phyloP scores from a whole-genome alignment of 768 basidiomycete species.

The Termitomyces sp. region DNA sequence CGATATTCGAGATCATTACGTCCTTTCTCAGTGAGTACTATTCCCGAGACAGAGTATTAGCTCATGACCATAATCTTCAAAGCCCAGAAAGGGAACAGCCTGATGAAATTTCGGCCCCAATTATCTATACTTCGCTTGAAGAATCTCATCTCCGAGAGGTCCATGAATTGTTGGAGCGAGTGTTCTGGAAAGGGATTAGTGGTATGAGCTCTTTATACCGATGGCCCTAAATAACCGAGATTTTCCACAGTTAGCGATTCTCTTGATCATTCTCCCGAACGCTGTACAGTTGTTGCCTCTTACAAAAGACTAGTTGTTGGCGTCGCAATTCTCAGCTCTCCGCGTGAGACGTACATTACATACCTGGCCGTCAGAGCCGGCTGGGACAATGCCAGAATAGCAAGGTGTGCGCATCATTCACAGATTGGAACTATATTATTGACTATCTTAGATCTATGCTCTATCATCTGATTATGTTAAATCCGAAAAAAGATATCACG shows the following conservation, averaged over 20 bases:
- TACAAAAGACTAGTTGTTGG: slow-evolving; percentile 75
- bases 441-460: slow-evolving; percentile 60
- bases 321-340: slow-evolving; percentile 72
- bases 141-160: slow-evolving; percentile 63
- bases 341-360: slow-evolving; percentile 79
- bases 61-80: slow-evolving; percentile 7
- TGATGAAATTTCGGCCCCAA: slow-evolving; percentile 45
- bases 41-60: slow-evolving; percentile 2
- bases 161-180: slow-evolving; percentile 64
- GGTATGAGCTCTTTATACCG: slow-evolving; percentile 38
- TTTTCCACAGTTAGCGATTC: slow-evolving; percentile 60
- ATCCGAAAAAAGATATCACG: slow-evolving; percentile 75
- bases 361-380: slow-evolving; percentile 77
- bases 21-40: slow-evolving; percentile 54
- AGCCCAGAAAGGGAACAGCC: slow-evolving; percentile 58
- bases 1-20: slow-evolving; percentile 67
- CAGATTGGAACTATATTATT: slow-evolving; percentile 9
- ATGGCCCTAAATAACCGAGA: neutral
- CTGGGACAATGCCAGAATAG: slow-evolving; percentile 80
- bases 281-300: slow-evolving; percentile 71
- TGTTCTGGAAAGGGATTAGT: slow-evolving; percentile 79
- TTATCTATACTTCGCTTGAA: slow-evolving; percentile 63
- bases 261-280: slow-evolving; percentile 65
- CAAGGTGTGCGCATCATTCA: slow-evolving; percentile 46
- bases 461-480: slow-evolving; percentile 69